phyloP scores from a whole-genome alignment of 78 protist species.

The Emiliania huxleyi region DNA sequence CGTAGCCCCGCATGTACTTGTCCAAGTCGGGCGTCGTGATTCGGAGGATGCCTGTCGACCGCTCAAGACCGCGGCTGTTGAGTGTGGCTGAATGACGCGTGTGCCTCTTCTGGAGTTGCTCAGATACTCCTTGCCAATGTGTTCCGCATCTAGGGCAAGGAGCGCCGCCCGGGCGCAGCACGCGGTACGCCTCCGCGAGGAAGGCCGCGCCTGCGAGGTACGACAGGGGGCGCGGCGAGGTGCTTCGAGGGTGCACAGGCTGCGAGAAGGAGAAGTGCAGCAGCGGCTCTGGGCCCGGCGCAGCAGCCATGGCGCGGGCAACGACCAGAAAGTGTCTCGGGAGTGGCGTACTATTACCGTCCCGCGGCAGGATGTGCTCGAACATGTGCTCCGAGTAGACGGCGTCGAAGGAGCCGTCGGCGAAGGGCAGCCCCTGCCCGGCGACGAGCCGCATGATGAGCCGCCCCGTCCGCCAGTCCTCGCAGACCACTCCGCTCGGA shows the following conservation, averaged over 20 bases:
- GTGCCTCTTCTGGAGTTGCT: too few species aligned
- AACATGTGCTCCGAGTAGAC: conserved; percentile 20
- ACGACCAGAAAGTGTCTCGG: too few species aligned
- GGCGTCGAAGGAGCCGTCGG: neutral
- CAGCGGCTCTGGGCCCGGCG: too few species aligned
- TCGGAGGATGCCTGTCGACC: neutral
- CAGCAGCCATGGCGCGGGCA: too few species aligned
- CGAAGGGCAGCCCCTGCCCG: neutral
- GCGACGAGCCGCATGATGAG: neutral
- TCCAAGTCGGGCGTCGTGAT: neutral
- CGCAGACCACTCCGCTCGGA: neutral
- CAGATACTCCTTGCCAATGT: too few species aligned
- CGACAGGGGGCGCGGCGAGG: too few species aligned
- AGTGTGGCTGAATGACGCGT: too few species aligned
- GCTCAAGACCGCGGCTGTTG: too few species aligned
- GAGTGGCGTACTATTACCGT: too few species aligned
- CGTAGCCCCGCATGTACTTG: neutral
- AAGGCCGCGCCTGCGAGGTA: neutral
- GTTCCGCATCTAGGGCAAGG: too few species aligned
- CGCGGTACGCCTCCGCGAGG: neutral
- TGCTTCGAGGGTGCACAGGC: too few species aligned
- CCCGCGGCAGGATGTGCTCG: conserved; percentile 5
- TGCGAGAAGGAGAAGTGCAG: too few species aligned
- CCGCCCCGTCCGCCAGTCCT: neutral
- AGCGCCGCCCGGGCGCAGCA: neutral